Evolutionary conservation across 345 rosid genomes (phyloP).

Genomic region (Pistacia atlantica): DNA sequence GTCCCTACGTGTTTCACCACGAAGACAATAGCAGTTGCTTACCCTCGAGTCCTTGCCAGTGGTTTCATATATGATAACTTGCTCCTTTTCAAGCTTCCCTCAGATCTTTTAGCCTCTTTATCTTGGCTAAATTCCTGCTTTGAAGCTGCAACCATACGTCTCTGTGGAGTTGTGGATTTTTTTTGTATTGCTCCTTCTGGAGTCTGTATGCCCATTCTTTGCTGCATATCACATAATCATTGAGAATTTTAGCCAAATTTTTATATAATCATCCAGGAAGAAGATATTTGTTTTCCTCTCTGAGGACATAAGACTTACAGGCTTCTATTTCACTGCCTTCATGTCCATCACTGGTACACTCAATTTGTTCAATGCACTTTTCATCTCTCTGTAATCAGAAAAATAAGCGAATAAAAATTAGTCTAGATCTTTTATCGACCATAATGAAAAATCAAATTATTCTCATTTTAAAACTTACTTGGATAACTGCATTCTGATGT

Average conservation of each 20-base stretch:
- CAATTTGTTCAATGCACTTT: constrained; percentile 24
- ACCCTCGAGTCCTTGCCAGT: constrained; percentile 35
- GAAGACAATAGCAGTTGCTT: constrained; percentile 6
- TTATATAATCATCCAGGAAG: background rate
- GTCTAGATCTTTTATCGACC: constrained; percentile 5
- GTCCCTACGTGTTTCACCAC: background rate
- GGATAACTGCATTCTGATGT: constrained; percentile 24
- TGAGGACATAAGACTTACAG: constrained; percentile 28
- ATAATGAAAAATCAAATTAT: background rate
- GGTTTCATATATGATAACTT: constrained; percentile 40
- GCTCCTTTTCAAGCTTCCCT: constrained; percentile 32
- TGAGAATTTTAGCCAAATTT: constrained; percentile 12
- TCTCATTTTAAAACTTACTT: constrained; percentile 41
- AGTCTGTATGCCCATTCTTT: background rate
- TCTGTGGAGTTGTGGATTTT: constrained; percentile 26
- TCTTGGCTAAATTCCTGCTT: constrained; percentile 13
- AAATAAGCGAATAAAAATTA: constrained; percentile 1
- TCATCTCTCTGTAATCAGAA: constrained; percentile 32
- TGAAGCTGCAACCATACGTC: constrained; percentile 24
- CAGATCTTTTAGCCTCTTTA: constrained; percentile 23
- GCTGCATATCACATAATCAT: constrained; percentile 20
- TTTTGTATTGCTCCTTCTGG: constrained; percentile 27
- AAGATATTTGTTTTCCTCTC: background rate
- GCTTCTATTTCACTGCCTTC: constrained; percentile 22
- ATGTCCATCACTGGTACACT: constrained; percentile 1